Percentiles rank a stretch among this genome's conserved stretches.
phyloP scores from a whole-genome alignment of 202 grass and related monocot genomes.

The Elaeis oleifera region DNA sequence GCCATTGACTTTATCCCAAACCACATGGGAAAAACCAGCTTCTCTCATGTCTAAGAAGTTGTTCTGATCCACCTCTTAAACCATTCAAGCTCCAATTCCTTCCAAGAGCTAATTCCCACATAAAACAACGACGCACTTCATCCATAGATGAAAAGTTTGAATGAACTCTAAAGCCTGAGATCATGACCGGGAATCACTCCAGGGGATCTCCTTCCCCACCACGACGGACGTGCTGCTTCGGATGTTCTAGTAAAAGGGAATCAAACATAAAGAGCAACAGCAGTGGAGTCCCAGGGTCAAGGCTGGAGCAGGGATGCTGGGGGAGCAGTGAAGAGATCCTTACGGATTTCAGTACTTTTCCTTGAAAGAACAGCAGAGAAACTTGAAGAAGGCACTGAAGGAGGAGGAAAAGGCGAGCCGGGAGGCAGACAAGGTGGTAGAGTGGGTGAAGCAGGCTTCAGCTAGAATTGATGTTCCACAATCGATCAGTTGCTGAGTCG shows the following conservation, averaged over 20 bases:
- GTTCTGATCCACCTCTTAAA: too few relatives aligned
- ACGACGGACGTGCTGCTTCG: slow-evolving; percentile 25
- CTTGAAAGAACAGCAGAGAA: slow-evolving; percentile 28
- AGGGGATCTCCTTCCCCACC: background rate
- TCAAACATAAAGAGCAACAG: slow-evolving; percentile 1
- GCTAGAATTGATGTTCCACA: slow-evolving; percentile 28
- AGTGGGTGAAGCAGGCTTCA: slow-evolving; percentile 31
- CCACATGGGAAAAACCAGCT: too few relatives aligned
- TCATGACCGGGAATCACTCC: too few relatives aligned
- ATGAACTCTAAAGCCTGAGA: too few relatives aligned
- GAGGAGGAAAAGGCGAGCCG: slow-evolving; percentile 23
- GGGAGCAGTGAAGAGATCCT: slow-evolving; percentile 27
- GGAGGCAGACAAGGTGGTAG: slow-evolving; percentile 24
- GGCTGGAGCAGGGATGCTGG: slow-evolving; percentile 10
- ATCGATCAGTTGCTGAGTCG: slow-evolving; percentile 14
- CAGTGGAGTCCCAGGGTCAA: background rate
- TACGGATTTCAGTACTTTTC: slow-evolving; percentile 33
- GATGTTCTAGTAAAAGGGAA: background rate
- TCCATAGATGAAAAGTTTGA: too few relatives aligned
- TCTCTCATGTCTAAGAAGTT: too few relatives aligned
- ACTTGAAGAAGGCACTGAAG: slow-evolving; percentile 23
- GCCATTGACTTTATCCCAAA: too few relatives aligned
- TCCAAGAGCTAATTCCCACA: too few relatives aligned
- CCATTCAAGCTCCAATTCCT: too few relatives aligned
- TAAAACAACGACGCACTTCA: too few relatives aligned